A percentile compares a stretch with the other conserved stretches of the same genome.
Conservation (phyloP, 2,329 filamentous ascomycete genomes). For the Didymella pomorum region DNA sequence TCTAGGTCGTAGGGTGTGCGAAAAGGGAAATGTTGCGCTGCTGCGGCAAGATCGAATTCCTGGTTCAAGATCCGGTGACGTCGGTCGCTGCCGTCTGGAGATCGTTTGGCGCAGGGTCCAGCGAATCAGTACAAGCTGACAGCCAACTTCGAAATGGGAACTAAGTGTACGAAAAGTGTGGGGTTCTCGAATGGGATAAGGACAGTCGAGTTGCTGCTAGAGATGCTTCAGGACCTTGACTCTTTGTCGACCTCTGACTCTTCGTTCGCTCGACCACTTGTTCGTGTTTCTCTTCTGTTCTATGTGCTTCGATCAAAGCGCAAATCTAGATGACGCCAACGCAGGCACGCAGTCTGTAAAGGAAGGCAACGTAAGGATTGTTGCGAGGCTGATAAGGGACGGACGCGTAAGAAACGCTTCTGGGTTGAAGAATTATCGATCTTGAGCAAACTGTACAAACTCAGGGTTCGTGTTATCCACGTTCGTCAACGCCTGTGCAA, state of each 20-base stretch:
- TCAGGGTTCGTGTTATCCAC: constrained; percentile 23
- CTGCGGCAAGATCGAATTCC: constrained; percentile 32
- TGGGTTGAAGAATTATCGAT: constrained; percentile 8
- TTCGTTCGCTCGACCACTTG: constrained; percentile 30
- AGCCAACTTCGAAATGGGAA: neutral
- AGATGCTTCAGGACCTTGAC: neutral
- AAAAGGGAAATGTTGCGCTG: constrained; percentile 15
- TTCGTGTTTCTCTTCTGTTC: constrained; percentile 36
- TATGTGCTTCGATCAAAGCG: constrained; percentile 33
- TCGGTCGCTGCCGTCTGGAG: constrained; percentile 28
- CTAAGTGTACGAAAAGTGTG: neutral
- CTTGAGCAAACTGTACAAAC: constrained; percentile 14
- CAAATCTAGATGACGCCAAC: neutral
- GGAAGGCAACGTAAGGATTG: neutral
- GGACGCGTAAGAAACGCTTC: neutral
- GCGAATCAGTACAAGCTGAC: constrained; percentile 22
- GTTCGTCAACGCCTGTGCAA: constrained; percentile 41
- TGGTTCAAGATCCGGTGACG: constrained; percentile 37
- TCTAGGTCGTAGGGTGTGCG: constrained; percentile 2
- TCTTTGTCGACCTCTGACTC: constrained; percentile 27
- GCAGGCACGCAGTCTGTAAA: no score
- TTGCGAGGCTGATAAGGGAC: neutral
- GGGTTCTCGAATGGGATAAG: neutral
- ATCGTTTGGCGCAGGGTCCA: constrained; percentile 33
- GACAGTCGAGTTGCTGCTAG: neutral